Evolutionary conservation across 306 rosid genomes (phyloP).

Genomic region (Prunus fruticosa): DNA sequence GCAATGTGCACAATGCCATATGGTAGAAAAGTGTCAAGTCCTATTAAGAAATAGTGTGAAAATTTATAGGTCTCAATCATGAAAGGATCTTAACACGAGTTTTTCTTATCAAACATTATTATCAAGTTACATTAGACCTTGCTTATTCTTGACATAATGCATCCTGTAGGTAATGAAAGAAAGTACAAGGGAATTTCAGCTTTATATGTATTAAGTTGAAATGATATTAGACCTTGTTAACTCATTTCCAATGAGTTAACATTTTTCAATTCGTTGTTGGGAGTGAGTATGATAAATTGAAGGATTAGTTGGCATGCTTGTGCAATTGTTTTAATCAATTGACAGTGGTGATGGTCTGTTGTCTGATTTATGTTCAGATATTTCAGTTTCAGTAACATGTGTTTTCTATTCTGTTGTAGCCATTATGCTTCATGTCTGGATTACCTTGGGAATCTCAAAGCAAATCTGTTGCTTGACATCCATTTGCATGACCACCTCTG

Average conservation of each 20-base stretch:
- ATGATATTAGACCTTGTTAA: not conserved
- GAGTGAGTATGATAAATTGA: not conserved
- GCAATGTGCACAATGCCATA: not conserved
- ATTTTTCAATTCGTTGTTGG: not conserved
- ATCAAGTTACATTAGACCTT: not conserved
- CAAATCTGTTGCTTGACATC: slow-evolving; percentile 74
- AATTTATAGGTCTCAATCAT: not conserved
- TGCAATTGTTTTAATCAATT: not conserved
- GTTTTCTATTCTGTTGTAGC: slow-evolving; percentile 46
- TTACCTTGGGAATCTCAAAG: slow-evolving; percentile 92
- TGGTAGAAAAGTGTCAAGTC: not conserved
- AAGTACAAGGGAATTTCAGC: not conserved
- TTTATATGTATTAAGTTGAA: not conserved
- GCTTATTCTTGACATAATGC: not conserved
- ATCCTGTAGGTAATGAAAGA: not conserved
- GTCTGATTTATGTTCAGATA: not conserved
- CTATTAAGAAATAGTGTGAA: not conserved
- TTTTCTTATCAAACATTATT: not conserved
- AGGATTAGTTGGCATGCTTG: not conserved
- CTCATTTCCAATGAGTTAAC: not conserved
- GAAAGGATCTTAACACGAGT: not conserved
- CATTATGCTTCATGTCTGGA: slow-evolving; percentile 96
- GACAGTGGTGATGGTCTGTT: not conserved
- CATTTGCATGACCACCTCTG: slow-evolving; percentile 97
- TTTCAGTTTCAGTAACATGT: not conserved